Conservation (phyloP, 2,329 filamentous ascomycete species). For the Alternaria consortialis region DNA sequence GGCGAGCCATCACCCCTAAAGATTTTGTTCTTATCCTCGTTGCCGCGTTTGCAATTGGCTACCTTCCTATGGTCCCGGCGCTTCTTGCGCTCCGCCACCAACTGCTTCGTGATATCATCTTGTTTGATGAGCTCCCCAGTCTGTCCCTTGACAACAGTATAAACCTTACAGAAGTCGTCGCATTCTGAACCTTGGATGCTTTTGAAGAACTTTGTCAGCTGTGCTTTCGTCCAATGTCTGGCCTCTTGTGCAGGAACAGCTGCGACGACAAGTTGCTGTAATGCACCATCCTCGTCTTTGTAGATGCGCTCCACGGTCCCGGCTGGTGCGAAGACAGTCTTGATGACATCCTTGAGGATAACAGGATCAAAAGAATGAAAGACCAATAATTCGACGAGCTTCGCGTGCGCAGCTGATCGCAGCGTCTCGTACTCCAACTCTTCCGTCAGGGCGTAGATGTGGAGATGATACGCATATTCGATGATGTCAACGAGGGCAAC, state of each 20-base stretch:
- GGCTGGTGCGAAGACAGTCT: not conserved
- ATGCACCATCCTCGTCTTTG: conserved; percentile 7
- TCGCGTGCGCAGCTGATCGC: conserved; percentile 2
- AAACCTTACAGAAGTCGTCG: conserved; percentile 3
- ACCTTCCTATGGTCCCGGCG: not conserved
- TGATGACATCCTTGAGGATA: conserved; percentile 1
- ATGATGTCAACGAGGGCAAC: conserved; percentile 8
- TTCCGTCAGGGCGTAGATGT: conserved; percentile 23
- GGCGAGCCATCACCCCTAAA: not conserved
- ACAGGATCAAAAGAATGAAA: not conserved
- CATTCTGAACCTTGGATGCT: conserved; percentile 4
- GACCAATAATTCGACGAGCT: conserved; percentile 4
- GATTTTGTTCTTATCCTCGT: not conserved
- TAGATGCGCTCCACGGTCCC: conserved; percentile 2
- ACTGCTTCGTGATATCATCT: not conserved
- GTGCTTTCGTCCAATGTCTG: not conserved
- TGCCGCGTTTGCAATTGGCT: not conserved
- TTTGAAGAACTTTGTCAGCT: not conserved
- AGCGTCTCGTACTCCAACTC: conserved; percentile 16
- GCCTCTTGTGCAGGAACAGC: conserved; percentile 1
- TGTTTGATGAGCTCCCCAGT: conserved; percentile 1
- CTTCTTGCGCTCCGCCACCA: not conserved
- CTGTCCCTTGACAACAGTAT: conserved; percentile 1
- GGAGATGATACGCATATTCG: conserved; percentile 15
- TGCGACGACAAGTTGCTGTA: conserved; percentile 11